A percentile compares a stretch with the other conserved stretches of the same genome.
These are phyloP conservation scores for Silene latifolia DNA, from an alignment of 148 eudicot species.

Conservation along the genomic window DNA sequence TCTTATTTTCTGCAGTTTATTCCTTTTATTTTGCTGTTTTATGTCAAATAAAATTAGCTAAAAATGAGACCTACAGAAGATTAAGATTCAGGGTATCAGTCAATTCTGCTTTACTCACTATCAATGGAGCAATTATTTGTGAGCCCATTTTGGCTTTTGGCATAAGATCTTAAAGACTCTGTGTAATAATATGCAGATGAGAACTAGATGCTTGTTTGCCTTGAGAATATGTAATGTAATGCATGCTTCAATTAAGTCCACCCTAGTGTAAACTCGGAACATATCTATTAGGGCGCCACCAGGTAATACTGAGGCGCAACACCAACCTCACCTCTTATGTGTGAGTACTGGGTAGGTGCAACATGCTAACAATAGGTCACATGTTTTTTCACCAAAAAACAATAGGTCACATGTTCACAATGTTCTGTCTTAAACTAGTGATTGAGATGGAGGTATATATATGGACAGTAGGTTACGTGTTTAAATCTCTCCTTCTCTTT, in stretches of 20 bases:
- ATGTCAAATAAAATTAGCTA: not conserved
- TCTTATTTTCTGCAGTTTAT: not conserved
- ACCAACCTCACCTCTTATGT: too few relatives aligned
- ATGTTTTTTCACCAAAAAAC: too few relatives aligned
- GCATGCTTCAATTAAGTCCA: constrained; percentile 9
- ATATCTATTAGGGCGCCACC: too few relatives aligned
- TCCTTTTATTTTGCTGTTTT: not conserved
- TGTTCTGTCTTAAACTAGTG: too few relatives aligned
- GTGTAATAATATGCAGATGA: constrained; percentile 36
- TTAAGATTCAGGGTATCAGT: constrained; percentile 10
- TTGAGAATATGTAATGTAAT: constrained; percentile 33
- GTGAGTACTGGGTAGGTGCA: too few relatives aligned
- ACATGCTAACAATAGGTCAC: too few relatives aligned
- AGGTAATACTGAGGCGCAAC: too few relatives aligned
- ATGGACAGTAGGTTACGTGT: too few relatives aligned
- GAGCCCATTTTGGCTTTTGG: constrained; percentile 22
- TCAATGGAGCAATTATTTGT: constrained; percentile 27
- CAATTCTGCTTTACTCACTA: not conserved
- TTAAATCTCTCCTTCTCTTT: too few relatives aligned
- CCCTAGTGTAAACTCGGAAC: not conserved
- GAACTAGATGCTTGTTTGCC: constrained; percentile 55
- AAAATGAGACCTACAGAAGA: not conserved
- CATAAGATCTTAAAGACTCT: constrained; percentile 21
- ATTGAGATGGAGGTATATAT: too few relatives aligned
- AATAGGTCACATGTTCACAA: too few relatives aligned